phyloP scores from a whole-genome alignment of 441 rosid genomes.

The Hura crepitans region DNA sequence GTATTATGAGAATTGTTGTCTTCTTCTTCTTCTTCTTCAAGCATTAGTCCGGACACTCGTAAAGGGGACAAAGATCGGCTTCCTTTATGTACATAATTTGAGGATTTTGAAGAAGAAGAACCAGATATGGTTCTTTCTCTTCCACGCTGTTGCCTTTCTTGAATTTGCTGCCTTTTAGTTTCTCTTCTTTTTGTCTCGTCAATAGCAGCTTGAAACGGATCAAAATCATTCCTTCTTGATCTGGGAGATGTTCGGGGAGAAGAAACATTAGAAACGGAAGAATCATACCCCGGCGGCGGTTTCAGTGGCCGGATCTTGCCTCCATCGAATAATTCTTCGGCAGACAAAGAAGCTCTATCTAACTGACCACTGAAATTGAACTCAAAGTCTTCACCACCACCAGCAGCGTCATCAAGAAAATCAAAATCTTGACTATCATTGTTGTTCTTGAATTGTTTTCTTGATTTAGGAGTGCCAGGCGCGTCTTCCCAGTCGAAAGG shows the following conservation, averaged over 20 bases:
- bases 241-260: constrained; percentile 40
- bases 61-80: constrained; percentile 74
- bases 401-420: constrained; percentile 20
- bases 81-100: constrained; percentile 42
- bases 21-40: constrained; percentile 42
- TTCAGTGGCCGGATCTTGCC: constrained; percentile 79
- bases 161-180: constrained; percentile 11
- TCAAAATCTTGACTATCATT: background rate
- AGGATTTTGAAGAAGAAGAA: constrained; percentile 31
- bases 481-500: constrained; percentile 47
- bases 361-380: constrained; percentile 75
- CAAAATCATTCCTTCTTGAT: constrained; percentile 33
- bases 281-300: constrained; percentile 40
- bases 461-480: constrained; percentile 42
- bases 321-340: constrained; percentile 79
- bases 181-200: constrained; percentile 32
- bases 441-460: constrained; percentile 12
- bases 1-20: constrained; percentile 5
- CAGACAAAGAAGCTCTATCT: constrained; percentile 61
- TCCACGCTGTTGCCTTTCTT: constrained; percentile 38
- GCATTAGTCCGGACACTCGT: constrained; percentile 60
- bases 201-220: constrained; percentile 36
- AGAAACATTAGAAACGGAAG: constrained; percentile 27
- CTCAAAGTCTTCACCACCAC: constrained; percentile 52
- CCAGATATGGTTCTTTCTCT: constrained; percentile 34